Evolutionary conservation across 2,329 filamentous ascomycete genomes (phyloP).

Genomic region (Ilyonectria mors-panacis): DNA sequence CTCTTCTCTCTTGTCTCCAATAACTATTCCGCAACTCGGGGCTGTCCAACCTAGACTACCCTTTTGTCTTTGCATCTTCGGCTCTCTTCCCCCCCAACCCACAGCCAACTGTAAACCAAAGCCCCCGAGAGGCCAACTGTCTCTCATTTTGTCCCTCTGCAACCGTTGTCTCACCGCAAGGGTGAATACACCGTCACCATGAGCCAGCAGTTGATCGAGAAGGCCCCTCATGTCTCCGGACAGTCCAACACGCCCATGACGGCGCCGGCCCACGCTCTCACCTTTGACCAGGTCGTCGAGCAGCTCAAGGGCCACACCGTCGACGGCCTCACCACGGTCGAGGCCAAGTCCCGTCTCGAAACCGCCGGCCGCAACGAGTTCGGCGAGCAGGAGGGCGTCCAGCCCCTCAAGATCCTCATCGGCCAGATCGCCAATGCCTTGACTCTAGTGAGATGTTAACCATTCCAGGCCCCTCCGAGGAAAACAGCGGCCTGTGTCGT

Average conservation of each 20-base stretch:
- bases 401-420: constrained; percentile 74
- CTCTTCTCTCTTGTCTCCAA: background rate
- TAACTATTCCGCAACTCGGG: too few species aligned
- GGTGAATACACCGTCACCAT: constrained; percentile 21
- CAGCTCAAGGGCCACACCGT: constrained; percentile 47
- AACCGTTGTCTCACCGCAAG: background rate
- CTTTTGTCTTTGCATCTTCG: background rate
- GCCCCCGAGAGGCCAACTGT: background rate
- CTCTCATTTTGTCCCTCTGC: constrained; percentile 1
- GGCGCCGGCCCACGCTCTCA: constrained; percentile 42
- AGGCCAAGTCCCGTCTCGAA: constrained; percentile 69
- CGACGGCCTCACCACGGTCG: constrained; percentile 68
- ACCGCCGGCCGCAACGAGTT: constrained; percentile 75
- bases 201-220: constrained; percentile 32
- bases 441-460: constrained; percentile 67
- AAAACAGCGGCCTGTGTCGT: background rate
- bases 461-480: background rate
- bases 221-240: constrained; percentile 39
- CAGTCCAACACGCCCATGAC: constrained; percentile 44
- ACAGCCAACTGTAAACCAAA: background rate
- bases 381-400: constrained; percentile 72
- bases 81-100: background rate
- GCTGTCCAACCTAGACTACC: background rate
- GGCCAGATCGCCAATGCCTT: constrained; percentile 79
- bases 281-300: constrained; percentile 36